A percentile compares a stretch with the other conserved stretches of the same genome.
Conservation (phyloP, 2,329 filamentous ascomycete genomes). For the Arthrobotrys conoides region DNA sequence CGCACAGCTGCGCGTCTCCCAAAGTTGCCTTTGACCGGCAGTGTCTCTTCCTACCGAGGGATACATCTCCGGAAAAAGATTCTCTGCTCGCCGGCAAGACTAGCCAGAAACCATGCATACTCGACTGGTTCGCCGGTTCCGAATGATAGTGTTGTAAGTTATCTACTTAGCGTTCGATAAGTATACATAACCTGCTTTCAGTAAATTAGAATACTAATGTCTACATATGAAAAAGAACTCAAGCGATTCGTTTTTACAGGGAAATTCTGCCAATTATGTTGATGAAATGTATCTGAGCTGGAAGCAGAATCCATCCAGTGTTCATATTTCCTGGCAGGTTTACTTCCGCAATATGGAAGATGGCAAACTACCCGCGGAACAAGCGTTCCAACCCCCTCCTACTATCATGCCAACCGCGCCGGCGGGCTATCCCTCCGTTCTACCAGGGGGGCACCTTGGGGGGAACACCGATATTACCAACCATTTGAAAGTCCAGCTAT, state of each 20-base stretch:
- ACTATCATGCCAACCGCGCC: constrained; percentile 87
- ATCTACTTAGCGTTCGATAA: background rate
- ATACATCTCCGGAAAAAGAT: constrained; percentile 19
- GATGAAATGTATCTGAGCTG: constrained; percentile 99
- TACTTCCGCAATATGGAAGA: constrained; percentile 99
- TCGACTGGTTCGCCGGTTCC: constrained; percentile 29
- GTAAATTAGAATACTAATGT: constrained; percentile 45
- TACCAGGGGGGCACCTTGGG: constrained; percentile 77
- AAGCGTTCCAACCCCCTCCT: constrained; percentile 95
- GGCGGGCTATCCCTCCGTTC: constrained; percentile 80
- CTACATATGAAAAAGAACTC: constrained; percentile 72
- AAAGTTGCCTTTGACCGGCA: constrained; percentile 26
- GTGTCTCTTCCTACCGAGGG: constrained; percentile 2
- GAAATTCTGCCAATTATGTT: constrained; percentile 98
- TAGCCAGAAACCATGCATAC: constrained; percentile 17
- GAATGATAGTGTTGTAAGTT: constrained; percentile 48
- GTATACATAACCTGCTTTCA: background rate
- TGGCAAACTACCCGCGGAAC: constrained; percentile 96
- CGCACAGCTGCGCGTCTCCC: constrained; percentile 45
- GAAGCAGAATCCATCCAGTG: constrained; percentile 92
- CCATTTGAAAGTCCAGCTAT: constrained; percentile 96
- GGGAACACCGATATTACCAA: constrained; percentile 88
- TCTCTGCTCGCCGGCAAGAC: background rate
- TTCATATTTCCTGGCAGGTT: constrained; percentile 98
- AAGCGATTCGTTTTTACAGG: constrained; percentile 95